A percentile compares a stretch with the other conserved stretches of the same genome.
Conservation (phyloP, 768 basidiomycete species). For the Boletus edulis region DNA sequence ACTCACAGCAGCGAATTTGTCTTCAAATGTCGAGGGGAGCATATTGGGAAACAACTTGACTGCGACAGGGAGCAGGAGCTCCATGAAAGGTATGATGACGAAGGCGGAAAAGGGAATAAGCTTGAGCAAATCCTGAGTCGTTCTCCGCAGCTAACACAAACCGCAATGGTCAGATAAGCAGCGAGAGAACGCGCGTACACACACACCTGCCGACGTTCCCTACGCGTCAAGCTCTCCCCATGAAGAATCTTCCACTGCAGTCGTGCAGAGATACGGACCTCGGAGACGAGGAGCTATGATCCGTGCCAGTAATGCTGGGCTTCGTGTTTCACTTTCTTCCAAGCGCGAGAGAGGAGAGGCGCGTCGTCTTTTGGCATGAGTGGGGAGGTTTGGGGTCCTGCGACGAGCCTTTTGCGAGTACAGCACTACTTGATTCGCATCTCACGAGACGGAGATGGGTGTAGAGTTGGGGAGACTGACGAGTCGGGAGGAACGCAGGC, state of each 20-base stretch:
- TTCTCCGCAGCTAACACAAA: conserved; percentile 71
- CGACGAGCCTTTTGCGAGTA: conserved; percentile 19
- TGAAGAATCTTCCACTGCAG: conserved; percentile 92
- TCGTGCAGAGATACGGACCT: conserved; percentile 85
- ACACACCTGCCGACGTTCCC: conserved; percentile 92
- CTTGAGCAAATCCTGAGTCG: conserved; percentile 88
- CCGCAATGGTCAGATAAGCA: conserved; percentile 2
- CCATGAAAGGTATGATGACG: conserved; percentile 97
- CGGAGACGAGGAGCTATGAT: conserved; percentile 88
- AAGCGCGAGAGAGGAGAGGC: conserved; percentile 59
- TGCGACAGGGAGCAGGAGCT: conserved; percentile 91
- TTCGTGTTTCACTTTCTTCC: conserved; percentile 96
- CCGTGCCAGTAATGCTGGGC: conserved; percentile 97
- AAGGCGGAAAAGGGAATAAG: conserved; percentile 96
- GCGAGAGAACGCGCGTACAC: conserved; percentile 11
- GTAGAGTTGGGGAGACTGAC: conserved; percentile 26
- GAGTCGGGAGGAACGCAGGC: conserved; percentile 20
- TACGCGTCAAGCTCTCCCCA: conserved; percentile 85
- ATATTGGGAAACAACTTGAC: conserved; percentile 98
- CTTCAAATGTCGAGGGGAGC: conserved; percentile 97
- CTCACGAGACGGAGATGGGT: conserved; percentile 1
- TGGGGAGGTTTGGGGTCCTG: conserved; percentile 47
- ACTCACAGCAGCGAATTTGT: conserved; percentile 88
- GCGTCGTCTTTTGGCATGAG: conserved; percentile 47
- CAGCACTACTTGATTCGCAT: conserved; percentile 8